phyloP scores from a whole-genome alignment of 2,329 filamentous ascomycete genomes.

The Aspergillus felis region DNA sequence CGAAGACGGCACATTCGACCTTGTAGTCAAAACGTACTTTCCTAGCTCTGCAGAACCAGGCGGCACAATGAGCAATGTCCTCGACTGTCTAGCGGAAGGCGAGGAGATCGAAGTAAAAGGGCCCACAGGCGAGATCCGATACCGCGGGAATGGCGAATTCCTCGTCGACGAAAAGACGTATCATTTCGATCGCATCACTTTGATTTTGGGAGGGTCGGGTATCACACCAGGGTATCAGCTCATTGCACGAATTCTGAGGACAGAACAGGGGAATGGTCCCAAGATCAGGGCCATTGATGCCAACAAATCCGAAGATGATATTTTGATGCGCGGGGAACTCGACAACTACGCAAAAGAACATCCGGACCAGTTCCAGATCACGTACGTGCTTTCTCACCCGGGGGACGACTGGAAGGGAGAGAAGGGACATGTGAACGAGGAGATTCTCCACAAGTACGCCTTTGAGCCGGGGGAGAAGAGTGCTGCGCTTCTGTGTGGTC shows the following conservation, averaged over 20 bases:
- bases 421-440: constrained; percentile 8
- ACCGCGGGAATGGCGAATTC: constrained; percentile 47
- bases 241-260: constrained; percentile 43
- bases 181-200: constrained; percentile 43
- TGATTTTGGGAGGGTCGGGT: constrained; percentile 50
- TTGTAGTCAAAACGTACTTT: constrained; percentile 52
- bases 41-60: constrained; percentile 47
- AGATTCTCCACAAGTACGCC: constrained; percentile 6
- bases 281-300: constrained; percentile 24
- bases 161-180: constrained; percentile 40
- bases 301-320: constrained; percentile 10
- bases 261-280: constrained; percentile 38
- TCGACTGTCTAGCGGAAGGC: constrained; percentile 48
- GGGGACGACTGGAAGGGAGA: constrained; percentile 8
- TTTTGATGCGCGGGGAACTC: constrained; percentile 9
- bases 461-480: constrained; percentile 36
- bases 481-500: constrained; percentile 49
- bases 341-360: constrained; percentile 4
- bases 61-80: constrained; percentile 52
- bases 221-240: constrained; percentile 52
- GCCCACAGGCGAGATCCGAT: constrained; percentile 49
- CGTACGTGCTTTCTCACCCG: constrained; percentile 10
- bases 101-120: constrained; percentile 52
- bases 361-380: constrained; percentile 7
- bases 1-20: constrained; percentile 46